Base-by-base conservation (phyloP, 257 asterid species). In the Jacaranda mimosifolia region DNA sequence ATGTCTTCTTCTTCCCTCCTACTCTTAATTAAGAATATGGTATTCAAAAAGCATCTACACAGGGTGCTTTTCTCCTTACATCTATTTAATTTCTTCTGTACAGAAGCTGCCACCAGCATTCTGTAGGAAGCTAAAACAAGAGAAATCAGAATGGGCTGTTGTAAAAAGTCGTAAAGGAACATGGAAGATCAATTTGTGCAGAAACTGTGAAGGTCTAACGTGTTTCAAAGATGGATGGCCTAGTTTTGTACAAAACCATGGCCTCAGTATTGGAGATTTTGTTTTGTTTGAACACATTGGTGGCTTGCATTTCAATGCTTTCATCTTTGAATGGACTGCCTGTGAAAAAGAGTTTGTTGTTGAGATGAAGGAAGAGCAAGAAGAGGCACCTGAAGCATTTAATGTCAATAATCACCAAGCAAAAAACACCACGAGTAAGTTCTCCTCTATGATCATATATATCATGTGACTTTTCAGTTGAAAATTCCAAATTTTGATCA, bases 91-190 rank as follows among this genome's bases (percentile, higher is more conserved):
- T 38, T 14, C 46, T 32, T 36, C 2, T 49, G 15, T 43, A 57
- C 60, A 80, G 84, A 80, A 42, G 0, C 51, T 82, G n/a, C 86
- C 86, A 18, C 70, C 77, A n/a, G 38, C 62, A 10, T 18, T 78
- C 0, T 68, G 77, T 6, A 9, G 43, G 43, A 76, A 49, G 72
- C 35, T 75, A 1, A 8, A 70, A 3, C 39, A 53, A 13, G 39
- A 63, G 38, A 69, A 52, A 21, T 39, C 80, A 5, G 10, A 40
- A 81, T 5, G 5, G 49, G 83, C 81, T 0, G 55, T 9, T 3
- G 4, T 77, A 7, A 40, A 46, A 57, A 74, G 72, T 49, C 7
- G 65, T 0, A 52, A 9, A 14, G 81, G 83, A 0, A 58, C 3
- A 1, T 79, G 79, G 79, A 59, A 40, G 58, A 59, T 83, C 6